A percentile compares a stretch with the other conserved stretches of the same genome.
Conservation (phyloP, 225 moss, liverwort and hornwort species). For the Polytrichum formosum region DNA sequence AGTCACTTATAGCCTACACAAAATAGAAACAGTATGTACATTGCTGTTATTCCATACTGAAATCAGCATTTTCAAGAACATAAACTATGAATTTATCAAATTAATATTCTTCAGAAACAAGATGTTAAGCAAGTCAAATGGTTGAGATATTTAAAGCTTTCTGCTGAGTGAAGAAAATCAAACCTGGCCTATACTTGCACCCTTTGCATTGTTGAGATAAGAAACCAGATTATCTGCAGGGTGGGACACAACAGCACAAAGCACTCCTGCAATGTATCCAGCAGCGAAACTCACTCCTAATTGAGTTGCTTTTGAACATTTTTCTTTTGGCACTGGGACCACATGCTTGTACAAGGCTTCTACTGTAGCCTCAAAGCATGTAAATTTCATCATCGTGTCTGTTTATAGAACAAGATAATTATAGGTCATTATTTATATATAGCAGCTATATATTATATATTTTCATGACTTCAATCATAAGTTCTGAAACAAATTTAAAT, state of each 20-base stretch:
- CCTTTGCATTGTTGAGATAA: conserved; percentile 76
- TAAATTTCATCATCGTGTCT: conserved; percentile 99
- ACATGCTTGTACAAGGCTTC: conserved; percentile 76
- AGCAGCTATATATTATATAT: too few species aligned
- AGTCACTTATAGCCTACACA: conserved; percentile 52
- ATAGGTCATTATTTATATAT: too few species aligned
- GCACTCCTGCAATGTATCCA: conserved; percentile 86
- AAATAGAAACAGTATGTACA: not conserved
- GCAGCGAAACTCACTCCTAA: conserved; percentile 81
- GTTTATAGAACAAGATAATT: conserved; percentile 1
- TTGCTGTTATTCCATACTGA: not conserved
- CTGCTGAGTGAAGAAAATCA: not conserved
- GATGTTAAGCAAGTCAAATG: not conserved
- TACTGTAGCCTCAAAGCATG: conserved; percentile 77
- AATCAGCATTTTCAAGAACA: not conserved
- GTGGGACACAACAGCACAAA: conserved; percentile 88
- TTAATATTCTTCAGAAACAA: not conserved
- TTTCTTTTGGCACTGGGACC: conserved; percentile 60
- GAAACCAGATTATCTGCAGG: conserved; percentile 96
- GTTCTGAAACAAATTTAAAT: too few species aligned
- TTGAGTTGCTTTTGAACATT: conserved; percentile 74
- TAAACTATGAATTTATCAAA: not conserved
- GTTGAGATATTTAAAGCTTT: not conserved
- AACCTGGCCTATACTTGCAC: conserved; percentile 68
- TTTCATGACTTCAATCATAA: too few species aligned